Conservation (phyloP, 1,284 basidiomycete genomes). For the Puccinia triticina region DNA sequence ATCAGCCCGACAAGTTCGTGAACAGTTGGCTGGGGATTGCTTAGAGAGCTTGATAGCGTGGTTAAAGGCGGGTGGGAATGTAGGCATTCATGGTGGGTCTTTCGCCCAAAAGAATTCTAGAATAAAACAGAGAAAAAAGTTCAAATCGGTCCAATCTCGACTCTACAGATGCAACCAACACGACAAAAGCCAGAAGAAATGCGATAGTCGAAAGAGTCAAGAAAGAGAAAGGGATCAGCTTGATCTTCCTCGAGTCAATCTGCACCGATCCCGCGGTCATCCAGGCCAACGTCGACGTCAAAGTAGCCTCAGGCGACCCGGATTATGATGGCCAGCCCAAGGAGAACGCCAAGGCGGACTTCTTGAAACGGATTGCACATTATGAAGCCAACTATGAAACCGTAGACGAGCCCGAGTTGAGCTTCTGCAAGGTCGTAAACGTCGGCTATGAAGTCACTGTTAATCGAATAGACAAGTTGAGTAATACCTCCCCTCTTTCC, state of each 20-base stretch:
- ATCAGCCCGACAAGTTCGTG: constrained; percentile 75
- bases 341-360: constrained; percentile 85
- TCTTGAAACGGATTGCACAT: constrained; percentile 83
- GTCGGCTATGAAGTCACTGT: constrained; percentile 49
- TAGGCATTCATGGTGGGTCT: constrained; percentile 78
- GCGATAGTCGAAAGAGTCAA: constrained; percentile 75
- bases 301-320: constrained; percentile 93
- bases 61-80: constrained; percentile 89
- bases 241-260: constrained; percentile 91
- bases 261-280: constrained; percentile 94
- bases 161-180: constrained; percentile 78
- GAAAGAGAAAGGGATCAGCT: constrained; percentile 82
- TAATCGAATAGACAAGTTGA: constrained; percentile 44
- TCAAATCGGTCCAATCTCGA: no score
- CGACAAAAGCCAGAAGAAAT: constrained; percentile 74
- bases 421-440: constrained; percentile 49
- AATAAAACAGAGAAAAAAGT: not conserved
- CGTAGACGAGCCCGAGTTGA: constrained; percentile 67
- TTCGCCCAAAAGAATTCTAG: not conserved
- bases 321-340: constrained; percentile 89
- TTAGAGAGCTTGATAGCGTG: constrained; percentile 92
- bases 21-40: constrained; percentile 85
- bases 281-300: constrained; percentile 91
- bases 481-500: not conserved
- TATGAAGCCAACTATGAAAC: constrained; percentile 98